Base-by-base conservation (phyloP, 1,284 basidiomycete genomes). In the Rhodotorula sp. region DNA sequence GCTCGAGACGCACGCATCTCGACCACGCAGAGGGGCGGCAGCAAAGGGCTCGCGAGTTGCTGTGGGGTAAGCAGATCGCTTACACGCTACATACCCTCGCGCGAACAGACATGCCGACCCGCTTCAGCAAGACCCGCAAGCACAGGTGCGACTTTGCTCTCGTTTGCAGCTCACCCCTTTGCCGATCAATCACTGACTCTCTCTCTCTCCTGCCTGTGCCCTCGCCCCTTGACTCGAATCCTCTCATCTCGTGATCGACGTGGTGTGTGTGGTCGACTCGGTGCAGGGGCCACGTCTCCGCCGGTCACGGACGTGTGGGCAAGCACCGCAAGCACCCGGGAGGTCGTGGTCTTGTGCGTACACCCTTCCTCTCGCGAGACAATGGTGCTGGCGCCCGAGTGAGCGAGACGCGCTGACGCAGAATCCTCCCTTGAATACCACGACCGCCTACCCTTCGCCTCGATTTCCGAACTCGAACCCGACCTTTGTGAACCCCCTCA, bases 241-340 rank as follows among this genome's bases (percentile, higher is more conserved):
- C n/a, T n/a, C n/a, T n/a, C n/a, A n/a, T 42, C 37, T 42, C 37
- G 14, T 42, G 37, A 42, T 42, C 37, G 37, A 42, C 14, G 37
- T 42, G 37, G 37, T 42, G 72, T 73, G 69, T 75, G 71, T 83
- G 90, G 95, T 85, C 98, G 98, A 86, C 94, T 95, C 86, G 88
- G 10, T 29, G 26, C 26, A 54, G 94, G 81, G 94, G 94, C 80
- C 93, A 99, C 86, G 95, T 99, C 80, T 98, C 95, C 78, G 94
- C 94, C 74, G 94, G 94, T 86, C 90, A 98, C 85, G 95, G 95
- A 85, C 95, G 95, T 91, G 91, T 99, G 81, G 96, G 95, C 80
- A 98, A 99, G 88, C 95, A 99, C 89, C 91, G 95, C 84, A 98
- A 99, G 73, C 94, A 96, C 82, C 96, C 96, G 73, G 95, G 95